Base-by-base conservation (phyloP, 2,329 filamentous ascomycete species). In the Aspergillus pseudoviridinutans region DNA sequence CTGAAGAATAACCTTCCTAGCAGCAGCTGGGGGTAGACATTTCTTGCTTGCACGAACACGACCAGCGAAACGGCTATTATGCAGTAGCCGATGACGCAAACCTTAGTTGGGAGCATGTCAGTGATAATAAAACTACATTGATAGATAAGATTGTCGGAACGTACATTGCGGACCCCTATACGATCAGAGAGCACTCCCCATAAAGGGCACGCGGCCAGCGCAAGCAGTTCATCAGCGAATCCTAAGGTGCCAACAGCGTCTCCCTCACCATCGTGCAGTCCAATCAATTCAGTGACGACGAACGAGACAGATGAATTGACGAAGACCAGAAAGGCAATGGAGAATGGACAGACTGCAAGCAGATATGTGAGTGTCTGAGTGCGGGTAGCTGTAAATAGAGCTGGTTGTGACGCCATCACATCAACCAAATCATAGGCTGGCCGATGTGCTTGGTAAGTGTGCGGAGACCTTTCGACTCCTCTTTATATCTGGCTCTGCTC, bases 11-110 rank as follows among this genome's bases (percentile, higher is more conserved):
- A 79, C 63, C 94, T 84, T 55, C 90, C 92, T 46, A 97, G 78
- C 55, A 97, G 78, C 64, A 99, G 79, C 72, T 96, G 88, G 9
- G 94, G 93, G 75, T 96, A 97, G 8, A 97, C 85, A 75, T 92
- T 91, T 64, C 80, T 82, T 28, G 91, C 91, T 80, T 95, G 91
- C 27, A 97, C 92, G 68, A 96, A 90, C 14, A 92, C 72, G 49
- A 89, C 83, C 59, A 99, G 76, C 22, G 91, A 85, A 12, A 92
- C 61, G 0, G 89, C 92, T 55, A 97, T 89, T 64, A 97, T 84
- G 25, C 82, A 75, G 71, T 97, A 99, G 7, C 94, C 94, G 42
- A 89, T 75, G 25, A 92, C 88, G 62, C 76, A 79, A 27, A 80
- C 78, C 78, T 79, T 46, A n/a, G n/a, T 38, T 25, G 49, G 29